phyloP scores from a whole-genome alignment of 192 early-diverging fungal species.

The Umbelopsis sp. region DNA sequence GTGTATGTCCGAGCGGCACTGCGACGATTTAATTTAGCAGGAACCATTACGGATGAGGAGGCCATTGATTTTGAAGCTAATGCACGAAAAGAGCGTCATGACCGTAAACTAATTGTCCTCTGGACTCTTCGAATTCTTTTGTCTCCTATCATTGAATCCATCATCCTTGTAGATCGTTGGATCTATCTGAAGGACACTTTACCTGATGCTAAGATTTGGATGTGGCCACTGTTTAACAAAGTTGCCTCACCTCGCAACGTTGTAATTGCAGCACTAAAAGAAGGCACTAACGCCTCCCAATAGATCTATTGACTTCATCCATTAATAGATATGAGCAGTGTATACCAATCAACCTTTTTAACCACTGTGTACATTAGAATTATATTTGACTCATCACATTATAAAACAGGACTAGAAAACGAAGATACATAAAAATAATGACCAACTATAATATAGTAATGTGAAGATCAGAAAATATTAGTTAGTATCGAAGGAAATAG shows the following conservation, averaged over 20 bases:
- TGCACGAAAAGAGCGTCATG: constrained; percentile 34
- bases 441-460: too few relatives aligned
- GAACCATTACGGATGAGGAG: constrained; percentile 40
- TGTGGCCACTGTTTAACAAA: constrained; percentile 67
- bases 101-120: constrained; percentile 68
- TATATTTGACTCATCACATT: too few relatives aligned
- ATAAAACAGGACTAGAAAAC: too few relatives aligned
- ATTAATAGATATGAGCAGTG: background rate
- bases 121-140: constrained; percentile 84
- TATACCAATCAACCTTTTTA: too few relatives aligned
- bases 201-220: constrained; percentile 33
- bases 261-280: constrained; percentile 57
- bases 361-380: too few relatives aligned
- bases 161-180: constrained; percentile 79
- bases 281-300: background rate
- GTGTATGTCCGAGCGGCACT: constrained; percentile 63
- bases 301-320: background rate
- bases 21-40: constrained; percentile 46
- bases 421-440: too few relatives aligned
- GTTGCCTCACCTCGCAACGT: constrained; percentile 66
- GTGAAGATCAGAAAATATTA: too few relatives aligned
- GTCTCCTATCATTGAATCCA: constrained; percentile 72
- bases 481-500: too few relatives aligned
- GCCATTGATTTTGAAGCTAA: constrained; percentile 45
- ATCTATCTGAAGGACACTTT: constrained; percentile 61